phyloP scores from a whole-genome alignment of 345 rosid species.

The Bruguiera sexangula region DNA sequence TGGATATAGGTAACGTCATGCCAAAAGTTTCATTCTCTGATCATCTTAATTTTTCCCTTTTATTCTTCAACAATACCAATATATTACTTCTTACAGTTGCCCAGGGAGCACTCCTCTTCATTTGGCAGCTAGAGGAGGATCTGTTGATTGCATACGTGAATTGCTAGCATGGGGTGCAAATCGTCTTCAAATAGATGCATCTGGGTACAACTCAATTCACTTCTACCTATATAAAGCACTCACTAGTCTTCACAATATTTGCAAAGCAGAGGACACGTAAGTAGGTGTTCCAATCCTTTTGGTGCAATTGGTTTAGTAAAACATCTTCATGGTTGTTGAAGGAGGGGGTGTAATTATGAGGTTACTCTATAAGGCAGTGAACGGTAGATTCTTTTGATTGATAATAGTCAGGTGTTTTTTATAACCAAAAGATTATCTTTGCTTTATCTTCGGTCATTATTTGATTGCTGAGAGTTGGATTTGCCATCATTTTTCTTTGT shows the following conservation, averaged over 20 bases:
- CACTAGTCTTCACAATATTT: neutral
- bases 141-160: constrained; percentile 80
- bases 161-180: constrained; percentile 97
- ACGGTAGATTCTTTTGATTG: too few species aligned
- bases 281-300: too few species aligned
- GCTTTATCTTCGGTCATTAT: too few species aligned
- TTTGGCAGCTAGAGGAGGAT: constrained; percentile 93
- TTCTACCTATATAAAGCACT: neutral
- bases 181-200: constrained; percentile 88
- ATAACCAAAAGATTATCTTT: too few species aligned
- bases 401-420: too few species aligned
- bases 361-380: too few species aligned
- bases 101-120: constrained; percentile 97
- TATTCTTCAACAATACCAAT: constrained; percentile 13
- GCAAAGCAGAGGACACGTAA: too few species aligned
- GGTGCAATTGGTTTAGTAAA: too few species aligned
- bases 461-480: too few species aligned
- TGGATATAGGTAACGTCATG: constrained; percentile 64
- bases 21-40: neutral
- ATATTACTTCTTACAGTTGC: constrained; percentile 38
- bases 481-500: neutral
- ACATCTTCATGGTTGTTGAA: too few species aligned
- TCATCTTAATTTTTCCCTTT: neutral
- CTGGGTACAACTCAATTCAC: constrained; percentile 51
- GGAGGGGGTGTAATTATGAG: too few species aligned